Percentiles rank a stretch among this genome's conserved stretches.
Evolutionary conservation across 2,329 filamentous ascomycete genomes (phyloP).

Genomic region (Aspergillus sp.): DNA sequence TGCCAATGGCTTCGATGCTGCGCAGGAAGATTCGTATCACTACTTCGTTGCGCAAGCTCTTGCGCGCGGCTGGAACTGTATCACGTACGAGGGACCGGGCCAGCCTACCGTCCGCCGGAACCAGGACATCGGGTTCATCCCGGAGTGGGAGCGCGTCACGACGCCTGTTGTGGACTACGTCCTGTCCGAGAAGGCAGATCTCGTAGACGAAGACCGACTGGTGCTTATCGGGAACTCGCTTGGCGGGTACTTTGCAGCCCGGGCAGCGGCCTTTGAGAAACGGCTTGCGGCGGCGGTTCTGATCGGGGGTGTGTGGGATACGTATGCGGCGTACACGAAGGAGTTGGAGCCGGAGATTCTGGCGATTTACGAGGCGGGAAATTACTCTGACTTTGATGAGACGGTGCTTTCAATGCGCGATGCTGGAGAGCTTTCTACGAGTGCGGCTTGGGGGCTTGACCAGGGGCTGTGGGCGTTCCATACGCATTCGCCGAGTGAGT

Average conservation of each 20-base stretch:
- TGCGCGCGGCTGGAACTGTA: constrained; percentile 45
- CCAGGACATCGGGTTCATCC: constrained; percentile 46
- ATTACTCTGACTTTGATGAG: background rate
- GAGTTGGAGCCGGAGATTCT: background rate
- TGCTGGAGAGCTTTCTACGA: background rate
- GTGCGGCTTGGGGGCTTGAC: background rate
- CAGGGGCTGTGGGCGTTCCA: background rate
- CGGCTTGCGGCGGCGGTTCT: background rate
- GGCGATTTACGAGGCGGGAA: background rate
- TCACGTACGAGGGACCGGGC: constrained; percentile 51
- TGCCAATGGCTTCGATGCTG: constrained; percentile 43
- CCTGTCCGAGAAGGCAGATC: background rate
- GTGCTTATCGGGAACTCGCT: background rate
- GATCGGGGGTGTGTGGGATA: background rate
- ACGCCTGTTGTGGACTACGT: constrained; percentile 43
- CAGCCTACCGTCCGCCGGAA: constrained; percentile 44
- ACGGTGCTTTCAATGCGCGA: background rate
- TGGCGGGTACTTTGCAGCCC: background rate
- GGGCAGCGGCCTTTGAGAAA: background rate
- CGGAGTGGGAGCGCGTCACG: constrained; percentile 45
- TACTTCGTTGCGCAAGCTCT: constrained; percentile 34
- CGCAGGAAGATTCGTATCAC: constrained; percentile 48
- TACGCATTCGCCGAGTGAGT: background rate
- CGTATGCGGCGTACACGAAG: background rate
- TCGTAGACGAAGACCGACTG: background rate